phyloP scores from a whole-genome alignment of 495 filamentous ascomycete species.

The Amniculicola lignicola region DNA sequence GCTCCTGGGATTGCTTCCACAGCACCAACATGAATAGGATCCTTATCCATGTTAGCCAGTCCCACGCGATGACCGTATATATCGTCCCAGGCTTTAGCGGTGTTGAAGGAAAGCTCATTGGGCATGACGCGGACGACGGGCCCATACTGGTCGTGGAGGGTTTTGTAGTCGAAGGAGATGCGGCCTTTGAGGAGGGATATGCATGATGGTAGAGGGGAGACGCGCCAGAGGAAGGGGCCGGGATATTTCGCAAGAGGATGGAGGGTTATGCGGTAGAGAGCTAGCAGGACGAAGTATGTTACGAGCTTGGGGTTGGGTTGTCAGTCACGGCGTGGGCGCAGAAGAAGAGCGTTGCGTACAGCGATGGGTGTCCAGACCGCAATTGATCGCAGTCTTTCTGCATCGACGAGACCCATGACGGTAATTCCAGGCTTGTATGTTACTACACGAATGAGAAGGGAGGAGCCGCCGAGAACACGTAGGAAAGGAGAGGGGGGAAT shows the following conservation, averaged over 20 bases:
- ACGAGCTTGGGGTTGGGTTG: constrained; percentile 9
- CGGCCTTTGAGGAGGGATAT: constrained; percentile 21
- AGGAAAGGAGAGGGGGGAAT: background rate
- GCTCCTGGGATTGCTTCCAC: constrained; percentile 37
- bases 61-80: constrained; percentile 37
- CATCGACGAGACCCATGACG: constrained; percentile 22
- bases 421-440: no score
- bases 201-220: constrained; percentile 16
- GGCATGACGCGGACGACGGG: constrained; percentile 37
- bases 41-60: constrained; percentile 37
- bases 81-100: constrained; percentile 36
- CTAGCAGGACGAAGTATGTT: constrained; percentile 16
- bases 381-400: constrained; percentile 12
- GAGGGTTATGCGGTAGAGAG: constrained; percentile 48
- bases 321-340: background rate
- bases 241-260: constrained; percentile 42
- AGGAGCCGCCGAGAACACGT: background rate
- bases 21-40: constrained; percentile 38
- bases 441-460: background rate
- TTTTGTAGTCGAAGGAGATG: constrained; percentile 22
- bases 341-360: constrained; percentile 4
- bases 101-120: constrained; percentile 40
- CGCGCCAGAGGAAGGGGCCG: constrained; percentile 23
- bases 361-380: constrained; percentile 22
- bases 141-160: constrained; percentile 22